Evolutionary conservation across 2,329 filamentous ascomycete genomes (phyloP), one percentile per base, ranked within the genome.

Genomic region (Pleomassaria siparia): DNA sequence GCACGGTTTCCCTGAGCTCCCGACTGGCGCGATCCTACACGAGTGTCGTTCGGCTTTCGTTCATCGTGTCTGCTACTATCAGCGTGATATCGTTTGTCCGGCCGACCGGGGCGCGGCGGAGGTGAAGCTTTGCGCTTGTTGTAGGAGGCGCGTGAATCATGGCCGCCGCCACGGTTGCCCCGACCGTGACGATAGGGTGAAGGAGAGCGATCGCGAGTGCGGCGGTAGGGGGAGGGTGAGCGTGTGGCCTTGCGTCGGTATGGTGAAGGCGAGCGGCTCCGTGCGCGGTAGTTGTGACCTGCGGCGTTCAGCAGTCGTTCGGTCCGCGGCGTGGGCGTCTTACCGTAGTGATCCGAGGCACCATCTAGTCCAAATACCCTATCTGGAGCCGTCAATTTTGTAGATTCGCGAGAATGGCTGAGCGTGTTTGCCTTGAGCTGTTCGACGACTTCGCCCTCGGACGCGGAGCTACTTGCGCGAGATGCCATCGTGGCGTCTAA

Each of bases 51-150:
- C 47, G 79, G 80, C 49, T 57, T 67, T 53, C 54, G 59, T 64
- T 56, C 63, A 48, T 51, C 41, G 10, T 44, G 29, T 18, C 41
- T 25, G n/a, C 49, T 21, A 13, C 25, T 11, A 28, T 43, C 45
- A 21, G 15, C 63, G 85, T 84, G 81, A 39, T 76, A 67, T 58
- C 87, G 80, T 71, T 90, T 90, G 60, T 78, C 79, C 15, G 37
- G 44, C 3, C 44, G 44, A 18, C 28, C 37, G 15, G 21, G 39
- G 16, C 36, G 37, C 13, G 44, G 44, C 9, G 44, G 35, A 12
- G 26, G 18, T 9, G 44, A 41, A 48, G 81, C 84, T 29, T 41
- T 43, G 43, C 46, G 44, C 40, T 45, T 49, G 22, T 7, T 33
- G 20, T 44, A n/a, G 10, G 41, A 37, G 39, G 85, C 86, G 60